Evolutionary conservation across 805 yeast species (phyloP), one percentile per base, ranked within the genome.

Genomic region (Candida oleophila): DNA sequence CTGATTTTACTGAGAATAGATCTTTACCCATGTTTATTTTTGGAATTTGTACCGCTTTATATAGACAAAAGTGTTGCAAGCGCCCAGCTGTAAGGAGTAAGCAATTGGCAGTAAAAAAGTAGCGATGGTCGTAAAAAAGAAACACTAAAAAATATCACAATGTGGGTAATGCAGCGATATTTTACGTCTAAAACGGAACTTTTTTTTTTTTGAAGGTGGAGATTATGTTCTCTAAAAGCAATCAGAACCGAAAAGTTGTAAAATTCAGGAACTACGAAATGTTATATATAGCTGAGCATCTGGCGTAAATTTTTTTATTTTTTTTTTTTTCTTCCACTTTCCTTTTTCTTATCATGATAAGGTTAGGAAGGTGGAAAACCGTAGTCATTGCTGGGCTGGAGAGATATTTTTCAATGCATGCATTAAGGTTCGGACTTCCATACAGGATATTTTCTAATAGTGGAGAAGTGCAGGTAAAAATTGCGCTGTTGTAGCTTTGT

Each of bases 1-100:
- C 35, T 3, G 62, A 55, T 39, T 56, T 55, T 33, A 56, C 45
- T 12, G 25, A 4, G 12, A 8, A 16, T 28, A 41, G n/a, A n/a
- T 39, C 33, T n/a, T 38, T 38, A 14, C 41, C 41, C 41, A 38
- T 21, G 18, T 18, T 21, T 33, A n/a, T 14, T 14, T 35, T 16
- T 35, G 14, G 38, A 35, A 35, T 16, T 14, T 35, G 37, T 14
- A n/a, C n/a, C n/a, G n/a, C n/a, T n/a, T n/a, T n/a, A n/a, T n/a
- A n/a, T n/a, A n/a, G n/a, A n/a, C n/a, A n/a, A n/a, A n/a, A n/a
- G n/a, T n/a, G n/a, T n/a, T n/a, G n/a, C n/a, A n/a, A n/a, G n/a
- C n/a, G n/a, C n/a, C n/a, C n/a, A n/a, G n/a, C 11, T 25, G 30
- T 25, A 25, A 25, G 11, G 30, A 5, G 30, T 11, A 25, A 25